Evolutionary conservation across 768 basidiomycete genomes (phyloP).

Genomic region (Pisolithus marmoratus): DNA sequence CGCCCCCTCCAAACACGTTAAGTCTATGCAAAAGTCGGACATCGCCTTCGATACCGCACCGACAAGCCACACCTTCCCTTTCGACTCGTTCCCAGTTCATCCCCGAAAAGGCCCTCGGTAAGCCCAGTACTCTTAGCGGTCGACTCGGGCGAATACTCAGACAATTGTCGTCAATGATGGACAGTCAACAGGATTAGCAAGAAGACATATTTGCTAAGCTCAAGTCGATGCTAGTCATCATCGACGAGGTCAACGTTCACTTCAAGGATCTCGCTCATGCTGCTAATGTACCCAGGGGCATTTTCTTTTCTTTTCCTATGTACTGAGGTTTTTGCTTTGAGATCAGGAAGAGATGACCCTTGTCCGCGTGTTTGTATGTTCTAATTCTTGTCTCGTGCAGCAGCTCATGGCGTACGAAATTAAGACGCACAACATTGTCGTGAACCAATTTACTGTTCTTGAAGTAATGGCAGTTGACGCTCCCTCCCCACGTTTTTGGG

Average conservation of each 20-base stretch:
- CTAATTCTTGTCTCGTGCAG: conserved; percentile 96
- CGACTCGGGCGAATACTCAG: conserved; percentile 96
- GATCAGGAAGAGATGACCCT: conserved; percentile 94
- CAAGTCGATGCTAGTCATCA: conserved; percentile 93
- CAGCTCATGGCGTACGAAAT: conserved; percentile 90
- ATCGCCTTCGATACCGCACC: conserved; percentile 99
- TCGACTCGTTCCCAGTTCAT: conserved; percentile 98
- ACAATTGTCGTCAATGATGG: conserved; percentile 96
- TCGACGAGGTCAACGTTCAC: conserved; percentile 97
- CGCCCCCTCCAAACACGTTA: conserved; percentile 72
- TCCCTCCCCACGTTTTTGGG: too few species aligned
- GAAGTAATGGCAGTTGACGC: too few species aligned
- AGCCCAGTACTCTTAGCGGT: conserved; percentile 88
- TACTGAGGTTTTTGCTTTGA: background rate
- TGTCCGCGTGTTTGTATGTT: conserved; percentile 98
- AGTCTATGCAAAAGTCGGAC: conserved; percentile 99
- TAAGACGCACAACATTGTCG: conserved; percentile 97
- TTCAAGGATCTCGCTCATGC: conserved; percentile 92
- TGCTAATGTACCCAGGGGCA: background rate
- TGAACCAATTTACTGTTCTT: conserved; percentile 97
- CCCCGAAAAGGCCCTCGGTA: conserved; percentile 94
- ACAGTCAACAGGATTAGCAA: conserved; percentile 81
- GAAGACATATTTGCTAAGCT: conserved; percentile 99
- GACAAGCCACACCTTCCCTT: conserved; percentile 96
- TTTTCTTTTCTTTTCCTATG: background rate